These are phyloP conservation scores for Saccharomycopsis sp. DNA, from an alignment of 805 yeast genomes.

Conservation along the genomic window DNA sequence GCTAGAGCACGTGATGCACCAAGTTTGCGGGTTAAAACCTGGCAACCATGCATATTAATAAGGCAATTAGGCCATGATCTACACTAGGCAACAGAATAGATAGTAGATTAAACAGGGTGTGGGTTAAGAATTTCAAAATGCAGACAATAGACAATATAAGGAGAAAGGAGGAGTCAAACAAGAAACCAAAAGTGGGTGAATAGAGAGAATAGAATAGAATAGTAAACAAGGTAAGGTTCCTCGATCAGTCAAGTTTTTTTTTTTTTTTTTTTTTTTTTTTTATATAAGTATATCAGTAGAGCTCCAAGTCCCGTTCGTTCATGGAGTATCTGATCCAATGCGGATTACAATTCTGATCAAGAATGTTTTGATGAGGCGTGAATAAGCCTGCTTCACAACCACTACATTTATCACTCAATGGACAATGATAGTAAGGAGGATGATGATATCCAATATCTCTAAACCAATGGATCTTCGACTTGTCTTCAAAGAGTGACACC, in stretches of 20 bases:
- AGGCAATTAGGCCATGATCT: too few species aligned
- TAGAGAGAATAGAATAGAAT: background rate
- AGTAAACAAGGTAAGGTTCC: too few species aligned
- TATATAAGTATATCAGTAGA: conserved; percentile 1
- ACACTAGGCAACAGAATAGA: background rate
- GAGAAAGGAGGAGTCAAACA: background rate
- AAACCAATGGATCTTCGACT: conserved; percentile 73
- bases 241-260: too few species aligned
- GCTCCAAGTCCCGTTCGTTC: conserved; percentile 26
- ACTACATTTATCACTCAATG: conserved; percentile 46
- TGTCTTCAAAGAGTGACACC: conserved; percentile 63
- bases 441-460: conserved; percentile 77
- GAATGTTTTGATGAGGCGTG: conserved; percentile 42
- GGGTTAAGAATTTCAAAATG: background rate
- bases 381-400: conserved; percentile 53
- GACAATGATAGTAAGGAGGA: conserved; percentile 72
- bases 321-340: conserved; percentile 54
- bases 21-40: background rate
- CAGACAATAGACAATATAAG: background rate
- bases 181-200: background rate
- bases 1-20: background rate
- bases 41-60: too few species aligned
- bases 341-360: conserved; percentile 66
- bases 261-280: too few species aligned
- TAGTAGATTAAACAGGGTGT: background rate